Percentiles rank a stretch among this genome's conserved stretches.
Conservation (phyloP, 2,329 filamentous ascomycete genomes). For the Coniochaeta sp. region DNA sequence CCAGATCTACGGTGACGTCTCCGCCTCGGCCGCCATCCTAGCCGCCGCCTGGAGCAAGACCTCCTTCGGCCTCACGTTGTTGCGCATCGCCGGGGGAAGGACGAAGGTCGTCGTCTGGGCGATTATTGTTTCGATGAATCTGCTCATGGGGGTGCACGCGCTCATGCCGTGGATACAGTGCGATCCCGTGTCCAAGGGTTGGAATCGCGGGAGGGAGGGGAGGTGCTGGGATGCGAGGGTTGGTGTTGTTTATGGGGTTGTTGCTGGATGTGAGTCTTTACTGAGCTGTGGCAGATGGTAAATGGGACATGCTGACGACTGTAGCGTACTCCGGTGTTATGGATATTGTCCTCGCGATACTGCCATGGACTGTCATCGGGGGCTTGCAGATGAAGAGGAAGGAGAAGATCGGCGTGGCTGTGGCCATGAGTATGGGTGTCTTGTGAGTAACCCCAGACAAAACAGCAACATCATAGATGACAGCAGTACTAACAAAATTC, state of each 20-base stretch:
- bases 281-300: no score
- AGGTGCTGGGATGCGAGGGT: conserved; percentile 9
- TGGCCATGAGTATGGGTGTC: conserved; percentile 12
- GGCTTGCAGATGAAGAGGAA: conserved; percentile 6
- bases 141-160: conserved; percentile 9
- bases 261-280: conserved; percentile 8
- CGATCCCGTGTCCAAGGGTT: conserved; percentile 5
- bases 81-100: conserved; percentile 20
- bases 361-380: conserved; percentile 11
- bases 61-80: conserved; percentile 27
- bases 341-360: conserved; percentile 9
- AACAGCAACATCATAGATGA: background rate
- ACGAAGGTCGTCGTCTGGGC: conserved; percentile 21
- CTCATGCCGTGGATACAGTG: conserved; percentile 11
- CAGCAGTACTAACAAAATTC: background rate
- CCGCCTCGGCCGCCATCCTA: conserved; percentile 21
- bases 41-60: conserved; percentile 30
- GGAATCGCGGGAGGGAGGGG: conserved; percentile 5
- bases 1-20: conserved; percentile 15
- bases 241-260: conserved; percentile 7
- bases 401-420: conserved; percentile 8
- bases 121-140: conserved; percentile 21
- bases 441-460: conserved; percentile 38
- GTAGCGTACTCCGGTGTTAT: conserved; percentile 9
- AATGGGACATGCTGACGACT: background rate